A percentile compares a stretch with the other conserved stretches of the same genome.
phyloP scores from a whole-genome alignment of 73 alveolate genomes.

The Tetrahymena thermophila region DNA sequence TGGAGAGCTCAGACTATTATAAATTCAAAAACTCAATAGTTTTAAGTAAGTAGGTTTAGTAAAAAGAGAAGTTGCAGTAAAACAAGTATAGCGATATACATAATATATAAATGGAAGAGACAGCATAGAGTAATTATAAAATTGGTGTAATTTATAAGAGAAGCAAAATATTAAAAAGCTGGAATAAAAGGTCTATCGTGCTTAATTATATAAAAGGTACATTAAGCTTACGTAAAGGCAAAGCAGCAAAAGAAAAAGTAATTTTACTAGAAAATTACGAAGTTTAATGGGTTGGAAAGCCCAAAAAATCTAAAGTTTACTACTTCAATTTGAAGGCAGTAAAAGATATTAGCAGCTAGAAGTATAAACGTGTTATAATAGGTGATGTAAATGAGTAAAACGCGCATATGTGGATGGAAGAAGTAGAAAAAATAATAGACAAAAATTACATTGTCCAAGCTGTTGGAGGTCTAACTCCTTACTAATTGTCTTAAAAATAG shows the following conservation, averaged over 20 bases:
- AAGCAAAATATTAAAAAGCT: background rate
- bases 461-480: background rate
- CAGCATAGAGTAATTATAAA: background rate
- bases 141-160: background rate
- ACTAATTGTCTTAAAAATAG: background rate
- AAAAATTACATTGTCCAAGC: background rate
- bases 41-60: background rate
- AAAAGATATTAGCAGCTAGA: background rate
- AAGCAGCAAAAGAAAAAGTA: background rate
- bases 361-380: background rate
- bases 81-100: background rate
- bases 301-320: background rate
- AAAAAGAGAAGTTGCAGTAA: background rate
- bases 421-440: background rate
- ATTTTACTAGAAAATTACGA: background rate
- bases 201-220: background rate
- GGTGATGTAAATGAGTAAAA: background rate
- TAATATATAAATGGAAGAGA: background rate
- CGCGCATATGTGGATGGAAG: background rate
- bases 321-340: background rate
- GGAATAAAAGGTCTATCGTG: background rate
- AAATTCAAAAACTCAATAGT: background rate
- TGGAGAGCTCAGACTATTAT: background rate
- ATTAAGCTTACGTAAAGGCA: background rate
- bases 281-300: background rate